Base-by-base conservation (phyloP, 495 filamentous ascomycete species). In the Apiosordaria backusii region DNA sequence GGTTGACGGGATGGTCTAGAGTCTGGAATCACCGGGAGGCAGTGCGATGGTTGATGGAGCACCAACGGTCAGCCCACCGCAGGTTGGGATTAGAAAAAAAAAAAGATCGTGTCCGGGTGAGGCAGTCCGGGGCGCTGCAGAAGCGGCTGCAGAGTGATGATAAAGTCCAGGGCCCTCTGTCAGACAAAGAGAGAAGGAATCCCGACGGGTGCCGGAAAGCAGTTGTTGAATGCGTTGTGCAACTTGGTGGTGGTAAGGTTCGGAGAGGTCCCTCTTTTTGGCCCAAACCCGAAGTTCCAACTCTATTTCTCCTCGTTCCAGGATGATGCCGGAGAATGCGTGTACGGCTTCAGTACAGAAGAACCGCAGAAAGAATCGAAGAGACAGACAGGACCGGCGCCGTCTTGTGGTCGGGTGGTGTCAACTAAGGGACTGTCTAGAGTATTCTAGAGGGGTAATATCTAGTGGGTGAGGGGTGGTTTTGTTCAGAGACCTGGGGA, bases 121-220 rank as follows among this genome's bases (percentile, higher is more conserved):
- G 35, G 23, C 26, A 55, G 52, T 55, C 52, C 57, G 7, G 65
- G 55, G 66, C 29, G 62, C 61, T 63, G 61, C 55, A 62, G 54
- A 19, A 57, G 21, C 40, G 24, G 61, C 21, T 62, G 50, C 66
- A 26, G 58, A 15, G 13, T 40, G 27, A 57, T 65, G 64, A 55
- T 55, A 45, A 19, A 7, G 26, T 21, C 40, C 16, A 6, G 16
- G 7, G 16, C 21, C 18, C 27, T 52, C 53, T 22, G 67, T 66
- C 18, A 35, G 67, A 69, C 64, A 63, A 67, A 40, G 62, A 29
- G 26, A 61, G 26, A 61, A 26, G 27, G 64, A 67, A 67, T 62
- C 66, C 65, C 64, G 68, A 67, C 64, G 68, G 68, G 64, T 62
- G 64, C 24, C 35, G 35, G 64, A 45, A 7, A 67, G 52, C 59